Conservation (phyloP, 352 stramenopile genomes). For the Phytophthora fragariaefolia region DNA sequence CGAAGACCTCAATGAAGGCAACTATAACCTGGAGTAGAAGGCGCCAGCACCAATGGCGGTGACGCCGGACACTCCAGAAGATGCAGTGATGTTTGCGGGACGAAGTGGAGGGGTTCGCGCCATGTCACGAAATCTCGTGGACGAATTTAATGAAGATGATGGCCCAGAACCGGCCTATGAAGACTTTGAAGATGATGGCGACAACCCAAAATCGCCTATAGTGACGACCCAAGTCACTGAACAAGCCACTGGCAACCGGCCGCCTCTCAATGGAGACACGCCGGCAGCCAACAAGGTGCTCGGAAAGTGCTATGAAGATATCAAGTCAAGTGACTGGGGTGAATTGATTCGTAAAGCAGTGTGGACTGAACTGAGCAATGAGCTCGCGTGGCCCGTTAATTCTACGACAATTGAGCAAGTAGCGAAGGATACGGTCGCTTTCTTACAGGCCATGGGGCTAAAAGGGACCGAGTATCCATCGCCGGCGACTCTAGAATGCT, state of each 20-base stretch:
- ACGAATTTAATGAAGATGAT: neutral
- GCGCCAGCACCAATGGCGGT: neutral
- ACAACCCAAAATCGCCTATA: neutral
- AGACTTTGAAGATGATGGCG: neutral
- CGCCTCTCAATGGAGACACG: neutral
- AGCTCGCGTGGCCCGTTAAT: neutral
- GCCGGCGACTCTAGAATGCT: neutral
- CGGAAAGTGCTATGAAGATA: neutral
- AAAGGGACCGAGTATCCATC: neutral
- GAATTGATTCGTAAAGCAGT: neutral
- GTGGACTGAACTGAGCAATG: neutral
- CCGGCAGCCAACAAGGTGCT: neutral
- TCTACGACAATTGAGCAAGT: neutral
- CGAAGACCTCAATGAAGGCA: neutral
- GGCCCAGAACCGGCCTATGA: neutral
- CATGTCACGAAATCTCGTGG: neutral
- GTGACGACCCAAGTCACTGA: neutral
- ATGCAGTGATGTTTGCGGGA: neutral
- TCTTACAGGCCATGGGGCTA: neutral
- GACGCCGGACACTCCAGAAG: slow-evolving; percentile 1
- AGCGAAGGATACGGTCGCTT: neutral
- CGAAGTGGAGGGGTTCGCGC: neutral
- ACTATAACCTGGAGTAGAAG: slow-evolving; percentile 3
- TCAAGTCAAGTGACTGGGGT: neutral
- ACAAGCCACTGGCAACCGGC: neutral